Evolutionary conservation across 805 yeast genomes (phyloP).

Genomic region (Saccharomycopsis babjevae): DNA sequence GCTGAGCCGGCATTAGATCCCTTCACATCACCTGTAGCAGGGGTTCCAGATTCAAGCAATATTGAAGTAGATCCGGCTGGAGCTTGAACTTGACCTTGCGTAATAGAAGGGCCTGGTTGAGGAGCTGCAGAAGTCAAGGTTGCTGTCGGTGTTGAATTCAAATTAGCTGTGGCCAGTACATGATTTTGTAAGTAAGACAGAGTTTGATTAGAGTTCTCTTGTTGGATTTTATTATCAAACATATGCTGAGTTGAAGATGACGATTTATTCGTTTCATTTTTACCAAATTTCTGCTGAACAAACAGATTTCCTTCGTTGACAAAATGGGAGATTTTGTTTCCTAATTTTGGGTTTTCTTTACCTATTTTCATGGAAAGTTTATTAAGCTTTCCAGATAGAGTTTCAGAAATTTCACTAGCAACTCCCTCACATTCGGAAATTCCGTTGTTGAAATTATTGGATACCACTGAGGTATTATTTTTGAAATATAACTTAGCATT

Average conservation of each 20-base stretch:
- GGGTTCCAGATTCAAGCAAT: neutral
- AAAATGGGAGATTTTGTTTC: constrained; percentile 5
- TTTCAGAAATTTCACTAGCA: constrained; percentile 9
- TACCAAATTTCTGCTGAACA: constrained; percentile 6
- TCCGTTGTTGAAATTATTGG: neutral
- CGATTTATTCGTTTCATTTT: neutral
- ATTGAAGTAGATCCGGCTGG: neutral
- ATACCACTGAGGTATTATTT: neutral
- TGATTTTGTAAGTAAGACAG: neutral
- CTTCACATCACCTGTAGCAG: neutral
- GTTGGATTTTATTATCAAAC: neutral
- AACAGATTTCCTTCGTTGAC: constrained; percentile 4
- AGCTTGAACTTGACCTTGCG: neutral
- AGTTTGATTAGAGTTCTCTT: neutral
- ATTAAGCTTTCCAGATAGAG: constrained; percentile 1
- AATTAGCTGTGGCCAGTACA: neutral
- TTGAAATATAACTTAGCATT: neutral
- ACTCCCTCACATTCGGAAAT: neutral
- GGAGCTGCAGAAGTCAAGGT: neutral
- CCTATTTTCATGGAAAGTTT: constrained; percentile 10
- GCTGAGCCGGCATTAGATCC: neutral
- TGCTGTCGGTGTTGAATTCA: neutral
- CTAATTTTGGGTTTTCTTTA: constrained; percentile 10
- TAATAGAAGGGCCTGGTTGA: neutral
- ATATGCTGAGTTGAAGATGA: neutral